Conservation (phyloP, 2,329 filamentous ascomycete species). For the Penicillium brevicompactum region DNA sequence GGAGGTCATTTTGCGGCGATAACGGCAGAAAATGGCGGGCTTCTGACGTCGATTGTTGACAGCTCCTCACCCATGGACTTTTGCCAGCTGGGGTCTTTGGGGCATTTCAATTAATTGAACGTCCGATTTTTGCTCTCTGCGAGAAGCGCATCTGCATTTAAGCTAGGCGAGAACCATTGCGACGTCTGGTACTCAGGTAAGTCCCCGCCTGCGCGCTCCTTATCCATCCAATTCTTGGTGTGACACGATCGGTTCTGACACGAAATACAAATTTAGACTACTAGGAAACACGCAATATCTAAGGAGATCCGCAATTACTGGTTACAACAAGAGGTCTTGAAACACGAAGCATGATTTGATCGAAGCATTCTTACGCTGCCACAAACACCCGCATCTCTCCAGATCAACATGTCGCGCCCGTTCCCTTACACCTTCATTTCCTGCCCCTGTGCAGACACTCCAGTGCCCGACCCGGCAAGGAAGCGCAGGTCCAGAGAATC, state of each 20-base stretch:
- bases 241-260: background rate
- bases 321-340: background rate
- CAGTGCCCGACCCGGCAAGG: constrained; percentile 43
- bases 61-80: constrained; percentile 20
- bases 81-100: background rate
- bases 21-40: constrained; percentile 10
- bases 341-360: constrained; percentile 24
- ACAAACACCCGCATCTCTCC: background rate
- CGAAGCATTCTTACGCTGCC: background rate
- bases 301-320: background rate
- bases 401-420: constrained; percentile 51
- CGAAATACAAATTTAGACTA: background rate
- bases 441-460: constrained; percentile 62
- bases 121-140: background rate
- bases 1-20: constrained; percentile 4
- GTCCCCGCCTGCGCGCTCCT: background rate
- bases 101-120: background rate
- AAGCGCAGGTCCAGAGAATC: constrained; percentile 40
- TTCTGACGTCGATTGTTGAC: constrained; percentile 33
- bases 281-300: background rate
- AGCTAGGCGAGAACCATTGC: background rate
- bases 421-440: constrained; percentile 68
- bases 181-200: background rate
- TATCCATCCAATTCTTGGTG: constrained; percentile 3
- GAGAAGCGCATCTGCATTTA: background rate